phyloP scores from a whole-genome alignment of 257 asterid genomes.

The Scutellaria minor region DNA sequence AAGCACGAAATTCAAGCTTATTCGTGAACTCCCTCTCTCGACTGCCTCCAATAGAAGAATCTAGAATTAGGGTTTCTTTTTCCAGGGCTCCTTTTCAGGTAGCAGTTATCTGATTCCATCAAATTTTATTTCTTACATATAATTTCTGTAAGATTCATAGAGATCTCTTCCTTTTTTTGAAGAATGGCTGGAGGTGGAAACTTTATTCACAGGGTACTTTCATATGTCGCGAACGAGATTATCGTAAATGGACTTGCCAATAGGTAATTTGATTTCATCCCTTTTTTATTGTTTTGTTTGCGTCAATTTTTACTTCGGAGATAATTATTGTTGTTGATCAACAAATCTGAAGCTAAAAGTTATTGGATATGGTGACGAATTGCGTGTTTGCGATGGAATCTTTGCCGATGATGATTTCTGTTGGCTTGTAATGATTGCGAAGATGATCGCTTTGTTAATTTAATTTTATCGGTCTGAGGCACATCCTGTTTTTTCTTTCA shows the following conservation, averaged over 20 bases:
- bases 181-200: slow-evolving; percentile 86
- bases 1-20: not conserved
- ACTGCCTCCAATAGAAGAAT: slow-evolving; percentile 28
- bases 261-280: slow-evolving; percentile 46
- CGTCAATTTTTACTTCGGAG: not conserved
- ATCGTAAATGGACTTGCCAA: slow-evolving; percentile 68
- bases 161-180: slow-evolving; percentile 16
- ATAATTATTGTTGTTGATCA: not conserved
- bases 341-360: not conserved
- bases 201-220: slow-evolving; percentile 64
- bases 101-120: not conserved
- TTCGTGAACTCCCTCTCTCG: slow-evolving; percentile 10
- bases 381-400: not conserved
- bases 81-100: slow-evolving; percentile 24
- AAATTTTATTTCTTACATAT: not conserved
- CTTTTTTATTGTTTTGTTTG: not conserved
- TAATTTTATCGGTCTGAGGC: slow-evolving; percentile 67
- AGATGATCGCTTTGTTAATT: slow-evolving; percentile 40
- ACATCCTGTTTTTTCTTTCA: not conserved
- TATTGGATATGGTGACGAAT: not conserved
- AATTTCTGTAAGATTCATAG: not conserved
- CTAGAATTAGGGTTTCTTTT: slow-evolving; percentile 34
- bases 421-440: slow-evolving; percentile 44
- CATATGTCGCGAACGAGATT: slow-evolving; percentile 68
- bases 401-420: slow-evolving; percentile 45